A percentile compares a stretch with the other conserved stretches of the same genome.
Evolutionary conservation across 2,329 filamentous ascomycete species (phyloP).

Genomic region (Colletotrichum costaricense): DNA sequence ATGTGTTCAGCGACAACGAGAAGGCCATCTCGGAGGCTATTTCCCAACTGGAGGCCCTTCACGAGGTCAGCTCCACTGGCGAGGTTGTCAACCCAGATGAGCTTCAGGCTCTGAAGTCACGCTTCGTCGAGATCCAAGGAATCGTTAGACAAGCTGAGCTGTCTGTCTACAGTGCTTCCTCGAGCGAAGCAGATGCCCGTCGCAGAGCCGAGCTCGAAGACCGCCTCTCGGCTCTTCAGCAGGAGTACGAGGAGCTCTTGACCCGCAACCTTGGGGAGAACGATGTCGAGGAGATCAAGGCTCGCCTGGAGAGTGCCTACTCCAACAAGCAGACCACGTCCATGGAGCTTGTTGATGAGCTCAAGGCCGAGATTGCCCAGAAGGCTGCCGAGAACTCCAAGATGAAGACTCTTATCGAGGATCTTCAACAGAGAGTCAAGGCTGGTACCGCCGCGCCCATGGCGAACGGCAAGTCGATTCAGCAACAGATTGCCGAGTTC

Average conservation of each 20-base stretch:
- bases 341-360: slow-evolving; percentile 77
- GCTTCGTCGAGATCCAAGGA: slow-evolving; percentile 88
- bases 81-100: slow-evolving; percentile 86
- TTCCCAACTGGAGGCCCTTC: slow-evolving; percentile 81
- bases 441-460: slow-evolving; percentile 68
- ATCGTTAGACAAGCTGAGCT: slow-evolving; percentile 94
- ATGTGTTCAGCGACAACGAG: slow-evolving; percentile 95
- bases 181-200: slow-evolving; percentile 73
- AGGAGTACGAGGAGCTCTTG: slow-evolving; percentile 86
- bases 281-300: slow-evolving; percentile 88
- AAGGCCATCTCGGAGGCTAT: slow-evolving; percentile 85
- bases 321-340: slow-evolving; percentile 79
- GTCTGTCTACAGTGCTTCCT: slow-evolving; percentile 77
- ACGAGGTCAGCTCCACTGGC: slow-evolving; percentile 80
- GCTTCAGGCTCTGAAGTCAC: slow-evolving; percentile 79
- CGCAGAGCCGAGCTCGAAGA: slow-evolving; percentile 82
- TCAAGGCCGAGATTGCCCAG: slow-evolving; percentile 79
- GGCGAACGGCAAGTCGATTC: slow-evolving; percentile 88
- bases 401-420: slow-evolving; percentile 83
- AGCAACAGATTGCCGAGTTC: slow-evolving; percentile 98
- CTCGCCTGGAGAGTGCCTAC: slow-evolving; percentile 81
- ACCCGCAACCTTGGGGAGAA: slow-evolving; percentile 81
- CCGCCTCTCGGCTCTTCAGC: slow-evolving; percentile 78
- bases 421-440: slow-evolving; percentile 81
- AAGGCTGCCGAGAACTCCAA: slow-evolving; percentile 86